Base-by-base conservation (phyloP, 805 yeast genomes). In the Saturnispora serradocipensis region DNA sequence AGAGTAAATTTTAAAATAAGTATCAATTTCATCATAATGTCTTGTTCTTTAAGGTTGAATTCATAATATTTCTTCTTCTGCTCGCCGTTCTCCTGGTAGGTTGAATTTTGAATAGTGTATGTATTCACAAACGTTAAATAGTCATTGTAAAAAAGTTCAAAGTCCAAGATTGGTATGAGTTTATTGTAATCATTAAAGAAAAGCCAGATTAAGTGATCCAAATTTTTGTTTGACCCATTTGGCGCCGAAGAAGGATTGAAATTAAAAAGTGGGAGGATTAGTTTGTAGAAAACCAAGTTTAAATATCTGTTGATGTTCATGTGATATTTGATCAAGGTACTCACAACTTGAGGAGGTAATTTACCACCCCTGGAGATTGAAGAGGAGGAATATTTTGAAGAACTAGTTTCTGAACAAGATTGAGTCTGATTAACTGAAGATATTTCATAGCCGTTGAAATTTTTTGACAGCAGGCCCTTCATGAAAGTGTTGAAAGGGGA, bases 101-200 rank as follows among this genome's bases (percentile, higher is more conserved):
- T 63, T 16, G 68, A 62, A 15, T 58, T 56, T 42, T 61, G 60
- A 6, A 61, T 36, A 2, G 70, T 64, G 53, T 61, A 67, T 46
- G 64, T 69, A 58, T 72, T 72, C 58, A 71, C 70, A 45, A 78
- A 69, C 46, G 76, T 77, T 57, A 78, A 72, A 34, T 78, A 78
- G 48, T 73, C 72, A 57, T 72, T 73, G 73, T 77, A 78, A 55
- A 78, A 78, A 36, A 70, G 64, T 45, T 73, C 75, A 56, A 75
- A 77, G 57, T 78, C 82, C 54, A 78, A 71, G 8, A 78, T 73
- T 4, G 83, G 83, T 25, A 78, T 71, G 53, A 78, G 70, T 22
- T 74, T 72, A 63, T 78, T 78, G 60, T 75, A 75, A 60, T 76
- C 74, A 53, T 76, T 66, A 58, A 78, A 78, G 59, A 69, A 78